Conservation (phyloP, 2,329 filamentous ascomycete genomes). For the Sporothrix brasiliensis region DNA sequence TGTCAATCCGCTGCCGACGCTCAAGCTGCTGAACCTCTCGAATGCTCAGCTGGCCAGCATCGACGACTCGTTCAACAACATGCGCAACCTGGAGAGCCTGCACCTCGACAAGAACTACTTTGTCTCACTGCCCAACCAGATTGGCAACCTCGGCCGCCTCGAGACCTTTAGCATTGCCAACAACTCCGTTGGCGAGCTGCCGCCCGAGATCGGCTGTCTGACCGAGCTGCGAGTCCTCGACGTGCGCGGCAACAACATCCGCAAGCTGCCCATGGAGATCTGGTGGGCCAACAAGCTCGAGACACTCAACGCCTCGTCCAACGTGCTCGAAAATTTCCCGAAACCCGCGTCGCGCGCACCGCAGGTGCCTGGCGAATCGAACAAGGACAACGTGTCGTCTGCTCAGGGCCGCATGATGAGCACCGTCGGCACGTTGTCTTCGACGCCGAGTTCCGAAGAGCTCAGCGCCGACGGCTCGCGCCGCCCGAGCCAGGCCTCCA, state of each 20-base stretch:
- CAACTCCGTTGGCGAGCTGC: slow-evolving; percentile 82
- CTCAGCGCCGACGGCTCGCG: slow-evolving; percentile 61
- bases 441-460: slow-evolving; percentile 77
- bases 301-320: slow-evolving; percentile 92
- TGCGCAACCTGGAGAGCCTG: slow-evolving; percentile 83
- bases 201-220: slow-evolving; percentile 84
- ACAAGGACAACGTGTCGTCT: slow-evolving; percentile 42
- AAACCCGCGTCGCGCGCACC: slow-evolving; percentile 76
- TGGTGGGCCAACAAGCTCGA: slow-evolving; percentile 93
- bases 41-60: slow-evolving; percentile 89
- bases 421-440: slow-evolving; percentile 50
- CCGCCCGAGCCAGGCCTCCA: slow-evolving; percentile 82
- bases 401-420: slow-evolving; percentile 48
- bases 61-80: slow-evolving; percentile 83
- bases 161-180: slow-evolving; percentile 94
- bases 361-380: slow-evolving; percentile 55
- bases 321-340: slow-evolving; percentile 86
- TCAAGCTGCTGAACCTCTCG: slow-evolving; percentile 86
- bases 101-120: slow-evolving; percentile 96
- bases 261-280: slow-evolving; percentile 85
- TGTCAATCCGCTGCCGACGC: slow-evolving; percentile 71
- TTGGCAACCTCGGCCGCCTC: slow-evolving; percentile 78
- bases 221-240: slow-evolving; percentile 83
- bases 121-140: slow-evolving; percentile 80
- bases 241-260: slow-evolving; percentile 90